Evolutionary conservation across 805 yeast species (phyloP).

Genomic region (Candida pseudofarinosa): DNA sequence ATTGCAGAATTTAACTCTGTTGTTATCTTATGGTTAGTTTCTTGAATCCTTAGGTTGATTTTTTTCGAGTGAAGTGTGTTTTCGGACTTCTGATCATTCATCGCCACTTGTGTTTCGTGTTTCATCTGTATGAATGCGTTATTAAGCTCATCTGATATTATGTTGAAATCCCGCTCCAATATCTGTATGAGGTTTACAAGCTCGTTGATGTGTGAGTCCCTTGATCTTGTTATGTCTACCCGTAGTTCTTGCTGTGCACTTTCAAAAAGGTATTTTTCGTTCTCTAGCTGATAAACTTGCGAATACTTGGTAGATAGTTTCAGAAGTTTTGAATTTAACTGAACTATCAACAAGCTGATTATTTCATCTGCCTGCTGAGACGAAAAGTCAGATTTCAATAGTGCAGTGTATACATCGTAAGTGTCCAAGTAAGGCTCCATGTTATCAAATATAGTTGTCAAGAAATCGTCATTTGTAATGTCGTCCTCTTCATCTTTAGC

Average conservation of each 20-base stretch:
- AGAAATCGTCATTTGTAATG: not conserved
- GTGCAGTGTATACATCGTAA: slow-evolving; percentile 50
- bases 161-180: slow-evolving; percentile 67
- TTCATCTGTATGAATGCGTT: slow-evolving; percentile 53
- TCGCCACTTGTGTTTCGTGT: slow-evolving; percentile 77
- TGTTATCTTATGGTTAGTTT: slow-evolving; percentile 76
- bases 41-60: slow-evolving; percentile 69
- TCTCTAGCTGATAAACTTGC: slow-evolving; percentile 69
- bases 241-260: slow-evolving; percentile 87
- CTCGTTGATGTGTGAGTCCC: slow-evolving; percentile 68
- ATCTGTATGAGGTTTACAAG: slow-evolving; percentile 62
- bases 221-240: slow-evolving; percentile 68
- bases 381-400: slow-evolving; percentile 55
- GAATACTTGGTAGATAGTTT: slow-evolving; percentile 46
- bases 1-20: slow-evolving; percentile 78
- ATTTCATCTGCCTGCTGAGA: slow-evolving; percentile 58
- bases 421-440: slow-evolving; percentile 45
- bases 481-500: not conserved
- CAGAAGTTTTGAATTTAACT: slow-evolving; percentile 37
- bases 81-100: slow-evolving; percentile 82
- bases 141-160: slow-evolving; percentile 72
- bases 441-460: slow-evolving; percentile 56
- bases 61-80: slow-evolving; percentile 71
- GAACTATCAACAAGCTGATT: slow-evolving; percentile 44
- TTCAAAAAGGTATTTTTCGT: slow-evolving; percentile 82